Conservation (phyloP, 23 red algal genomes). For the Cyanidiococcus yangmingshanensis region DNA sequence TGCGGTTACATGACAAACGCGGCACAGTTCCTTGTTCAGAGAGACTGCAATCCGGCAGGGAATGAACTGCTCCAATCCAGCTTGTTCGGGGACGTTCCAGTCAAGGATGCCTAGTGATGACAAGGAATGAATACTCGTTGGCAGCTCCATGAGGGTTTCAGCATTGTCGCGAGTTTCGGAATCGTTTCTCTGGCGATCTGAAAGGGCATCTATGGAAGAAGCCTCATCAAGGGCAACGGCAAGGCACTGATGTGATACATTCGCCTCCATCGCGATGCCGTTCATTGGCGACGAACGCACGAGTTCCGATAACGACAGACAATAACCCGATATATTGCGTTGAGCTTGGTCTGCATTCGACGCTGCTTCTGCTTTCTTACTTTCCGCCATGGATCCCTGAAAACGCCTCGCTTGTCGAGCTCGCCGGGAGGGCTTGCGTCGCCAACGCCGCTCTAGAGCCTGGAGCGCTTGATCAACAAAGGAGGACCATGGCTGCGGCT, state of each 20-base stretch:
- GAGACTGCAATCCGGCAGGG: not conserved
- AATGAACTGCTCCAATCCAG: not conserved
- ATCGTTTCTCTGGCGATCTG: not conserved
- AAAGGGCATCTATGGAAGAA: not conserved
- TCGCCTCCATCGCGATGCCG: not conserved
- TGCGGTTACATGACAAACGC: not conserved
- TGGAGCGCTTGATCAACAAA: not conserved
- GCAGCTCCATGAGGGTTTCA: too few relatives aligned
- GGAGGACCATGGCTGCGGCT: not conserved
- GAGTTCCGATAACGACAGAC: not conserved
- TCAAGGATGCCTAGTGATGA: not conserved
- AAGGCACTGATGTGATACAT: not conserved
- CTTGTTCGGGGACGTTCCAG: not conserved
- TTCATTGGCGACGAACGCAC: not conserved
- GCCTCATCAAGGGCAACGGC: not conserved
- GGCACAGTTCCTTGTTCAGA: not conserved
- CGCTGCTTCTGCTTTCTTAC: not conserved
- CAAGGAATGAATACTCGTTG: too few relatives aligned
- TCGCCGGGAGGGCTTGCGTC: not conserved
- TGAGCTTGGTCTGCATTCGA: not conserved
- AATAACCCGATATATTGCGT: not conserved
- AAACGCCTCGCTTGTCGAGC: not conserved
- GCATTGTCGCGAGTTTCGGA: not conserved
- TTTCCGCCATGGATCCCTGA: not conserved
- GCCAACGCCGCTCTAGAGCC: not conserved